Percentiles rank a stretch among this genome's conserved stretches.
These are phyloP conservation scores for Saxophila tyrrhenica DNA, from an alignment of 495 filamentous ascomycete genomes.

Conservation along the genomic window DNA sequence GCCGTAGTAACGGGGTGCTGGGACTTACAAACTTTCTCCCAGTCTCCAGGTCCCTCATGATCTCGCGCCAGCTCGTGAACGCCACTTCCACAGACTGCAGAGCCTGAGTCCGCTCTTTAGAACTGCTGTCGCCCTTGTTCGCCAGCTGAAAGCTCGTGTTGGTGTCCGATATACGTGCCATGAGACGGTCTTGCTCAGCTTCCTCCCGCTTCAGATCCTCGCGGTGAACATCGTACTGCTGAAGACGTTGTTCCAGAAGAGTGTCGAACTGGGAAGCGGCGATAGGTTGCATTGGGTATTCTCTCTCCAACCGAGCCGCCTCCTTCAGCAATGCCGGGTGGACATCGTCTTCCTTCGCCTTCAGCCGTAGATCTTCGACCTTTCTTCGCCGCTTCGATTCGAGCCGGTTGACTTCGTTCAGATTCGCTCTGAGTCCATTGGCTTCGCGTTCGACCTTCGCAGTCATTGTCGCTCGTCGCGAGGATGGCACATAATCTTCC, in stretches of 20 bases:
- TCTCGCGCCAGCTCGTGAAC: conserved; percentile 89
- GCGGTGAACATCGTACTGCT: conserved; percentile 65
- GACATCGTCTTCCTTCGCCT: conserved; percentile 79
- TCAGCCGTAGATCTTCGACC: conserved; percentile 62
- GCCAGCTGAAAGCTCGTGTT: conserved; percentile 68
- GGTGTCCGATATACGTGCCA: conserved; percentile 54
- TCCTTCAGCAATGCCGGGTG: conserved; percentile 68
- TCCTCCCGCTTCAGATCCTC: conserved; percentile 58
- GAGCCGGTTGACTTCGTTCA: conserved; percentile 73
- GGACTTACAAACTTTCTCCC: conserved; percentile 89
- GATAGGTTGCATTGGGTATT: conserved; percentile 72
- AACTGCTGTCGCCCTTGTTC: conserved; percentile 59
- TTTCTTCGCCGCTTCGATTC: conserved; percentile 67
- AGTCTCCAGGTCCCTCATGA: conserved; percentile 76
- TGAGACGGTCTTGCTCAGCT: conserved; percentile 62
- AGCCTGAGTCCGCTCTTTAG: conserved; percentile 69
- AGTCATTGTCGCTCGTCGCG: conserved; percentile 62
- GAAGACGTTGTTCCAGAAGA: conserved; percentile 73
- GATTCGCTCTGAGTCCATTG: conserved; percentile 54
- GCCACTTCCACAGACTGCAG: conserved; percentile 85
- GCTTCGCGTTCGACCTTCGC: conserved; percentile 70
- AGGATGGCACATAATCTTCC: conserved; percentile 81
- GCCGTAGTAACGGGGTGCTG: too few relatives aligned
- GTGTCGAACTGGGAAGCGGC: conserved; percentile 81
- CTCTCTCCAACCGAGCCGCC: conserved; percentile 71